phyloP scores from a whole-genome alignment of 108 stramenopile genomes.

The Schizochytrium sp. region DNA sequence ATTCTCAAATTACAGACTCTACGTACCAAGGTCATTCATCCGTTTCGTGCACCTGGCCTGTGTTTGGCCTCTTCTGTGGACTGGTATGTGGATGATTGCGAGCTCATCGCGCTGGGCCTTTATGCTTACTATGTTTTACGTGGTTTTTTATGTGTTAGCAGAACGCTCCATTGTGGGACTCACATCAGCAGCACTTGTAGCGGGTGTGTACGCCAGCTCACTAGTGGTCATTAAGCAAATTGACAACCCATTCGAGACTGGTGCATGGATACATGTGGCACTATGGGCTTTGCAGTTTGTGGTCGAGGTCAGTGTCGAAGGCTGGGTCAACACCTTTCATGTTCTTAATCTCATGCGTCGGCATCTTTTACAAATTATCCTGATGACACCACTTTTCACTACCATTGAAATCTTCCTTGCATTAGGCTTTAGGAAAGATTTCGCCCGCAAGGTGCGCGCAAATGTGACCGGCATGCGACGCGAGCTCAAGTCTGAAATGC shows the following conservation, averaged over 20 bases:
- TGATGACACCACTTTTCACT: slow-evolving; percentile 33
- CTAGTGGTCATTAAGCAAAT: neutral
- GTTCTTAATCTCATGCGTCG: neutral
- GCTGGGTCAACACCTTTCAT: neutral
- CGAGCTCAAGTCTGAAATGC: neutral
- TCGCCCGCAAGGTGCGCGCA: neutral
- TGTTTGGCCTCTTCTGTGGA: slow-evolving; percentile 39
- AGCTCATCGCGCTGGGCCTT: slow-evolving; percentile 13
- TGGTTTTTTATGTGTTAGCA: neutral
- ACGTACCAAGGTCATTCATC: slow-evolving; percentile 2
- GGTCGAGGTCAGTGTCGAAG: neutral
- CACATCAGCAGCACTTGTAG: neutral
- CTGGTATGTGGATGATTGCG: slow-evolving; percentile 18
- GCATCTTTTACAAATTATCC: slow-evolving; percentile 2
- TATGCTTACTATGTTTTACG: slow-evolving; percentile 46
- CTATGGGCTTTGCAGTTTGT: neutral
- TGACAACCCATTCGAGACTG: slow-evolving; percentile 1
- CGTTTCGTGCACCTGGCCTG: slow-evolving; percentile 35
- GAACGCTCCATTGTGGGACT: slow-evolving; percentile 41
- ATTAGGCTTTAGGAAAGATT: slow-evolving; percentile 11
- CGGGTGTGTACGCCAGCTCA: slow-evolving; percentile 12
- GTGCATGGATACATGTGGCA: neutral
- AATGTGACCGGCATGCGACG: neutral
- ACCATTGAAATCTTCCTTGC: slow-evolving; percentile 29
- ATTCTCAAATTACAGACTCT: slow-evolving; percentile 32